phyloP scores from a whole-genome alignment of 2,329 filamentous ascomycete genomes.

The Coniella lustricola region DNA sequence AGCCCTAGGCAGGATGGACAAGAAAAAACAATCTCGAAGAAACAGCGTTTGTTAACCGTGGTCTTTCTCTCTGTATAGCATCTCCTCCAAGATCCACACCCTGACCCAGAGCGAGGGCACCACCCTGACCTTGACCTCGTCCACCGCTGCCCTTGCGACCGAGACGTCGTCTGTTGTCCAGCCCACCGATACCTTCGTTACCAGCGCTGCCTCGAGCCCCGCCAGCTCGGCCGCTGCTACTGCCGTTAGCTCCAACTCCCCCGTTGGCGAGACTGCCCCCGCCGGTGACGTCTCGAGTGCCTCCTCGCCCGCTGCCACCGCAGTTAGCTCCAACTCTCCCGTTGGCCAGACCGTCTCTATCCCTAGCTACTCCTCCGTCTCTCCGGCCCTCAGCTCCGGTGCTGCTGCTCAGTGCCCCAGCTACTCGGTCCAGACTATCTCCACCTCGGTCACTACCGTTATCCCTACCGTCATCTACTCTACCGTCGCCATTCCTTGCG shows the following conservation, averaged over 20 bases:
- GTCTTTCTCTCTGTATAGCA: conserved; percentile 20
- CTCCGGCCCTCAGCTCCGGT: conserved; percentile 17
- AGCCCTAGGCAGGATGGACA: conserved; percentile 21
- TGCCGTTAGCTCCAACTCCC: conserved; percentile 14
- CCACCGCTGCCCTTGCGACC: conserved; percentile 32
- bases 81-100: conserved; percentile 51
- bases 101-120: conserved; percentile 34
- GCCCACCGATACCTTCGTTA: conserved; percentile 19
- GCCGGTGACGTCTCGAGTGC: conserved; percentile 18
- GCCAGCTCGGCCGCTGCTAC: conserved; percentile 8
- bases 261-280: conserved; percentile 20
- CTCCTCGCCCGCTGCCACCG: conserved; percentile 18
- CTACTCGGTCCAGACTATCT: conserved; percentile 43
- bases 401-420: conserved; percentile 27
- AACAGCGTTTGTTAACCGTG: not conserved
- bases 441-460: conserved; percentile 50
- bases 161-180: conserved; percentile 20
- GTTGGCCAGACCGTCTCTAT: conserved; percentile 14
- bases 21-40: not conserved
- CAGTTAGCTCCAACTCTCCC: conserved; percentile 11
- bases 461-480: conserved; percentile 48
- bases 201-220: conserved; percentile 15
- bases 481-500: conserved; percentile 37
- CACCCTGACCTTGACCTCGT: conserved; percentile 26
- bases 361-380: conserved; percentile 8